phyloP scores from a whole-genome alignment of 352 stramenopile genomes.

The Globisporangium nagaii region DNA sequence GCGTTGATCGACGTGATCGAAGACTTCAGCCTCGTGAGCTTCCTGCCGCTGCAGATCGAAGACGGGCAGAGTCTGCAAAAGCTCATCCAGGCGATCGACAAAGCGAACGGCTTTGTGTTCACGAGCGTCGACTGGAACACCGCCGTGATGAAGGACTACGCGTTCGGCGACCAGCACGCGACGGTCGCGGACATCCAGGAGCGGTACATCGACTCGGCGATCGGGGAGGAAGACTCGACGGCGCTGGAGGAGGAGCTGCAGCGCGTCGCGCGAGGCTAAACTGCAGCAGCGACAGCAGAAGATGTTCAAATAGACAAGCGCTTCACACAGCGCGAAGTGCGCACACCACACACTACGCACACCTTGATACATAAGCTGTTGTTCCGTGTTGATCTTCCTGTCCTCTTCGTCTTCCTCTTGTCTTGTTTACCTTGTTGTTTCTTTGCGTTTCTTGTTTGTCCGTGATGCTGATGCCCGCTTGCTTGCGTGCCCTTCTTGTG shows the following conservation, averaged over 20 bases:
- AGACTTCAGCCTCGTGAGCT: constrained; percentile 84
- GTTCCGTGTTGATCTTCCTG: no score
- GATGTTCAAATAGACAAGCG: background rate
- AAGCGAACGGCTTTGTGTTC: constrained; percentile 82
- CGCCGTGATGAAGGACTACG: constrained; percentile 65
- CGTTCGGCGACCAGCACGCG: constrained; percentile 54
- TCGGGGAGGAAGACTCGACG: constrained; percentile 20
- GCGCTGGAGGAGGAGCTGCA: constrained; percentile 30
- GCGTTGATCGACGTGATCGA: constrained; percentile 82
- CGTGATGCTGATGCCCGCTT: no score
- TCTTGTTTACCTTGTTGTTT: no score
- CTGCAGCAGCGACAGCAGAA: background rate
- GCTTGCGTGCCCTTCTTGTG: no score
- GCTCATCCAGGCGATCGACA: constrained; percentile 72
- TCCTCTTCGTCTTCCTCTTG: no score
- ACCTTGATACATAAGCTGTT: no score
- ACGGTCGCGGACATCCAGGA: constrained; percentile 49
- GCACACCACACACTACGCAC: no score
- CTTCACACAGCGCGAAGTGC: background rate
- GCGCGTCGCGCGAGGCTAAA: constrained; percentile 15
- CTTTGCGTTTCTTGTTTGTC: no score
- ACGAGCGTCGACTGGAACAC: constrained; percentile 74
- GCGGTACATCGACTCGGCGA: constrained; percentile 49
- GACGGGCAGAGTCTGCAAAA: constrained; percentile 60
- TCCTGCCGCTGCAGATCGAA: constrained; percentile 77